Evolutionary conservation across 306 rosid species (phyloP).

Genomic region (Benincasa hispida): DNA sequence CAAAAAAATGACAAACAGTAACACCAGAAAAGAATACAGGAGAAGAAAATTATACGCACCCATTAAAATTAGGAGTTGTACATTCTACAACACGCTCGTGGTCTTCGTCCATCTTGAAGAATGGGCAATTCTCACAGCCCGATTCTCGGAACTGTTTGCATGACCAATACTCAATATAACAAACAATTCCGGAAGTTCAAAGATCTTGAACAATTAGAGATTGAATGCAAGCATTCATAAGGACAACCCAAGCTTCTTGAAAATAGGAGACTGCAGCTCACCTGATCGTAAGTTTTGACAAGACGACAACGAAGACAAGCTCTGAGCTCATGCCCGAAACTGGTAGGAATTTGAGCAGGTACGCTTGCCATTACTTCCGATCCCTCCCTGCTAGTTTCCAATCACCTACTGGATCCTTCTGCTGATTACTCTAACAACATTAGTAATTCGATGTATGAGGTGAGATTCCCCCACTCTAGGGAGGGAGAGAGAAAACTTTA

Average conservation of each 20-base stretch:
- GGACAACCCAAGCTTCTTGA: neutral
- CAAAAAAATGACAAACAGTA: neutral
- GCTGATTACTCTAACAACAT: neutral
- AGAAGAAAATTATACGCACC: slow-evolving; percentile 24
- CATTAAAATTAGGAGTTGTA: slow-evolving; percentile 92
- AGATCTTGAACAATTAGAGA: neutral
- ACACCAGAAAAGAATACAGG: neutral
- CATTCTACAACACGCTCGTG: slow-evolving; percentile 74
- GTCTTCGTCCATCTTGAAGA: slow-evolving; percentile 93
- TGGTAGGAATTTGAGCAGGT: slow-evolving; percentile 87
- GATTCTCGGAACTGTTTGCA: slow-evolving; percentile 65
- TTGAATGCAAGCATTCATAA: neutral
- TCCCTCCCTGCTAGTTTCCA: neutral
- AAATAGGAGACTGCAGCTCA: neutral
- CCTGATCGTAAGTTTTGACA: slow-evolving; percentile 98
- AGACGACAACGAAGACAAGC: slow-evolving; percentile 99
- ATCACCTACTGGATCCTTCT: neutral
- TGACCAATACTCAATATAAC: neutral
- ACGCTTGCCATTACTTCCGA: slow-evolving; percentile 30
- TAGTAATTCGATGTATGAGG: neutral
- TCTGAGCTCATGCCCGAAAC: slow-evolving; percentile 81
- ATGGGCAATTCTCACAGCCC: slow-evolving; percentile 90
- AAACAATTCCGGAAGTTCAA: neutral
- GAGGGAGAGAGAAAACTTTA: neutral
- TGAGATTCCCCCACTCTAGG: neutral